Percentiles rank a stretch among this genome's conserved stretches.
phyloP scores from a whole-genome alignment of 2,329 filamentous ascomycete species.

The Penicillium decumbens region DNA sequence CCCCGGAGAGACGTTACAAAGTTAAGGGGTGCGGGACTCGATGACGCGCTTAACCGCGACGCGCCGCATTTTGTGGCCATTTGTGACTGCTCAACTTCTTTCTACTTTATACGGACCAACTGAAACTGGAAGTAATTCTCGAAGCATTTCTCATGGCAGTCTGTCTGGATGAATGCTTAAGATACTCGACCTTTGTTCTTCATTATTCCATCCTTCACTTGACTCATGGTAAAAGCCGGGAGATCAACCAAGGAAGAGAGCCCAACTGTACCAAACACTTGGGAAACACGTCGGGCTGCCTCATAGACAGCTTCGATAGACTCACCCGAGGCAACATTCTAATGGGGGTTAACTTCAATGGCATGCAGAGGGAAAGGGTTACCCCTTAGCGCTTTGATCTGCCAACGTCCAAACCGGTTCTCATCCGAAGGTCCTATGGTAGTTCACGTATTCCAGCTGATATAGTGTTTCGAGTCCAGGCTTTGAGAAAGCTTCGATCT shows the following conservation, averaged over 20 bases:
- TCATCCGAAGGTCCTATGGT: background rate
- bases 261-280: background rate
- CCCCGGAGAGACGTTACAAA: background rate
- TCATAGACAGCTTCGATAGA: background rate
- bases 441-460: background rate
- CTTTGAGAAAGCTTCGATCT: background rate
- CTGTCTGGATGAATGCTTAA: too few relatives aligned
- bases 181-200: background rate
- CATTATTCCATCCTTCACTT: background rate
- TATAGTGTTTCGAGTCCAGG: too few relatives aligned
- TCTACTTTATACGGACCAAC: background rate
- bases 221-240: background rate
- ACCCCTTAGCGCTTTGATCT: background rate
- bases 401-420: background rate
- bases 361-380: constrained; percentile 9
- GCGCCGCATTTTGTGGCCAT: constrained; percentile 5
- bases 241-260: background rate
- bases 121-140: background rate
- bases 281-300: constrained; percentile 11
- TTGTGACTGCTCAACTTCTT: background rate
- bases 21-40: background rate
- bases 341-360: background rate
- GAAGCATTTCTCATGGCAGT: too few relatives aligned
- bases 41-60: constrained; percentile 12
- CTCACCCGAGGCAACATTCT: background rate